Evolutionary conservation across 2,329 filamentous ascomycete species (phyloP), one percentile per base, ranked within the genome.

Genomic region (Acrodontium crateriforme): DNA sequence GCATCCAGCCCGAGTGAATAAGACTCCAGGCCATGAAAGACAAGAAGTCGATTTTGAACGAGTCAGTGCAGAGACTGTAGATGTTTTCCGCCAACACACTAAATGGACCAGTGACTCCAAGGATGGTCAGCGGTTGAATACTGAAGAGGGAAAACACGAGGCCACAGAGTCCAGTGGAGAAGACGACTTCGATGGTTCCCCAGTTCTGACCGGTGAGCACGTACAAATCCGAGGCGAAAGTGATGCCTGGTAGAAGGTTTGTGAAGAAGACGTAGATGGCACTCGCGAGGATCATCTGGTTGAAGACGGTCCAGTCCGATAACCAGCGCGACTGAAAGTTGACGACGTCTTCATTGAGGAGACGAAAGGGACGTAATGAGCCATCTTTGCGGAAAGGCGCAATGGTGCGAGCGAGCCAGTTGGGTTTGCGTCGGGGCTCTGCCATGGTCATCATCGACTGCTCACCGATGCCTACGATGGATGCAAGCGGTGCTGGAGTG

Each of bases 251-350:
- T 8, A 78, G 50, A 5, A 77, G 57, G 44, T 76, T 76, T 16
- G 71, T 75, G 45, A 77, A 76, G 56, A 75, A 76, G 34, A 76
- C 63, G 49, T 74, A 75, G 16, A 76, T 63, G 2, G 71, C 66
- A 42, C 69, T 74, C 14, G 72, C 71, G 29, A 77, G 52, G 5
- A 76, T 56, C 20, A 75, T 54, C 42, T 77, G 73, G 42, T 76
- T 76, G 49, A 78, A 76, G 13, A 65, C 36, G 5, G 35, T 46
- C 49, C 50, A 54, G 32, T 54, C 51, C 15, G 46, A 47, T 3
- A 38, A 31, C 24, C 49, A 54, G n/a, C 52, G 39, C 16, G 30
- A 31, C 3, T 38, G 26, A 14, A 49, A 32, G 32, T 53, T 50
- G 11, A 24, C 27, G 34, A 40, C 28, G 30, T 55, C 52, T 32